Percentiles rank a stretch among this genome's conserved stretches.
Evolutionary conservation across 140 eudicot species (phyloP).

Genomic region (Stevia rebaudiana): DNA sequence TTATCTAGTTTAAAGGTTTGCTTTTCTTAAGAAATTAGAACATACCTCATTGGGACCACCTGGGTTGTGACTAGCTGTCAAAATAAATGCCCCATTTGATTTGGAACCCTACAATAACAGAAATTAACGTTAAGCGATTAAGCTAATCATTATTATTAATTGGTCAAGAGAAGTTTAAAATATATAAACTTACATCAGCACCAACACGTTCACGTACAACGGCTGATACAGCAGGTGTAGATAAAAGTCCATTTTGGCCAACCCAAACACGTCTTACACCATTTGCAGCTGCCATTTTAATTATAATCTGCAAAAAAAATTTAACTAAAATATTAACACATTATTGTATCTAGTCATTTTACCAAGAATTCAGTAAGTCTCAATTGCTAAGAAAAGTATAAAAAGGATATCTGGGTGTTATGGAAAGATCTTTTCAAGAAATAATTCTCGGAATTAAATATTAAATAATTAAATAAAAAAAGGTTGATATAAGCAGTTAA

Average conservation of each 20-base stretch:
- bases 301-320: slow-evolving; percentile 85
- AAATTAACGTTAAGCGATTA: background rate
- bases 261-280: slow-evolving; percentile 95
- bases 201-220: slow-evolving; percentile 93
- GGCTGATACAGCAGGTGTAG: slow-evolving; percentile 99
- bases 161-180: background rate
- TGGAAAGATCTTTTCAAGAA: background rate
- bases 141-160: slow-evolving; percentile 1
- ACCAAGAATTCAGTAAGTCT: slow-evolving; percentile 2
- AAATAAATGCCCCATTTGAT: slow-evolving; percentile 89
- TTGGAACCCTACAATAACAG: slow-evolving; percentile 66
- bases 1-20: background rate
- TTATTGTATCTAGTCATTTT: background rate
- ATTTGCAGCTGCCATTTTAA: slow-evolving; percentile 95
- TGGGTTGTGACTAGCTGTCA: slow-evolving; percentile 99
- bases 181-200: slow-evolving; percentile 60
- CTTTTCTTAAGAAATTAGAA: background rate
- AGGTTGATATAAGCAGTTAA: background rate
- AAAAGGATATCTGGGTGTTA: background rate
- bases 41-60: slow-evolving; percentile 96
- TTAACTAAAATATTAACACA: no score
- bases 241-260: slow-evolving; percentile 80
- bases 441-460: background rate
- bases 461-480: background rate
- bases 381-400: background rate